Percentiles rank a stretch among this genome's conserved stretches.
These are phyloP conservation scores for Aspergillus bombycis DNA, from an alignment of 2,329 filamentous ascomycete species.

Conservation along the genomic window DNA sequence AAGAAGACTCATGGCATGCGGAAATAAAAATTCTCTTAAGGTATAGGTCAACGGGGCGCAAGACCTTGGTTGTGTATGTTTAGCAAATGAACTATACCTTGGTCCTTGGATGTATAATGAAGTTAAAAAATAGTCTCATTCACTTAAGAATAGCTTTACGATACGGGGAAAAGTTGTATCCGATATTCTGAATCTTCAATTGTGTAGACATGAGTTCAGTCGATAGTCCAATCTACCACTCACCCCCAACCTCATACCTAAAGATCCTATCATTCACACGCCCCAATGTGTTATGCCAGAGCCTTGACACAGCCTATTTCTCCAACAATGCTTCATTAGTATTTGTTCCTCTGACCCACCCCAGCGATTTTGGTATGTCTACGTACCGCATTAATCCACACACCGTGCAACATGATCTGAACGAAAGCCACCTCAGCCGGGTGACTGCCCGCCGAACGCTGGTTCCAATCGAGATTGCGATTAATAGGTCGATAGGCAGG, in stretches of 20 bases:
- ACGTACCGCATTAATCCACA: conserved; percentile 45
- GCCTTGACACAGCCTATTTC: conserved; percentile 43
- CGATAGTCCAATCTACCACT: conserved; percentile 41
- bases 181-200: too few relatives aligned
- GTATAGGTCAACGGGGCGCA: neutral
- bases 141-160: too few relatives aligned
- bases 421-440: conserved; percentile 52
- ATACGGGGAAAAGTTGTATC: accelerated
- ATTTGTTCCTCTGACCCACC: neutral
- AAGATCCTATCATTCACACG: conserved; percentile 54
- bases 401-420: conserved; percentile 54
- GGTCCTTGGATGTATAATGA: too few relatives aligned
- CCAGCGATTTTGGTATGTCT: neutral
- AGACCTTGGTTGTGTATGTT: too few relatives aligned
- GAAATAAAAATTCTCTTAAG: neutral
- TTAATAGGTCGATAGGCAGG: conserved; percentile 54
- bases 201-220: too few relatives aligned
- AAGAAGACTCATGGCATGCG: too few relatives aligned
- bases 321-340: neutral
- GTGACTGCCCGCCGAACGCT: conserved; percentile 51
- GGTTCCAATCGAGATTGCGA: conserved; percentile 43
- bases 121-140: too few relatives aligned
- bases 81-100: too few relatives aligned
- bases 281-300: conserved; percentile 57
- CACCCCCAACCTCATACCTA: conserved; percentile 58